Evolutionary conservation across 148 eudicot genomes (phyloP).

Genomic region (Rhododendron williamsianum): DNA sequence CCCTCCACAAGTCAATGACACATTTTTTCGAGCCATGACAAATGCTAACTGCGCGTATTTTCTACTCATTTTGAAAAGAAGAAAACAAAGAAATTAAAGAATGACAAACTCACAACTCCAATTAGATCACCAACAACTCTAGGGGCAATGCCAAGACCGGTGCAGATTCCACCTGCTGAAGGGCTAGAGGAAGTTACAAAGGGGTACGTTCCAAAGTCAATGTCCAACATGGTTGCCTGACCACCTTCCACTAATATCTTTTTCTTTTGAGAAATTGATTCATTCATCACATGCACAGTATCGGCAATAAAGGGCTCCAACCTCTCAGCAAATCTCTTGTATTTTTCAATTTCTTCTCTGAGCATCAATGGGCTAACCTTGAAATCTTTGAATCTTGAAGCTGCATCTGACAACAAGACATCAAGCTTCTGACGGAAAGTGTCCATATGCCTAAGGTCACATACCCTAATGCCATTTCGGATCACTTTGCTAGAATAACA

Average conservation of each 20-base stretch:
- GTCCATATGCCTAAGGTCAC: constrained; percentile 95
- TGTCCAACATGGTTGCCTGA: constrained; percentile 96
- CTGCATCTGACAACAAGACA: constrained; percentile 71
- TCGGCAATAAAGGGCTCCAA: constrained; percentile 87
- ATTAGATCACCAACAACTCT: constrained; percentile 84
- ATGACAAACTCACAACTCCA: constrained; percentile 70
- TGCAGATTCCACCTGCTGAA: constrained; percentile 97
- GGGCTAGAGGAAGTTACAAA: constrained; percentile 97
- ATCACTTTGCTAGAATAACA: constrained; percentile 81
- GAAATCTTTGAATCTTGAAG: constrained; percentile 71
- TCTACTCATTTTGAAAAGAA: not conserved
- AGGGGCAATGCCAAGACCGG: constrained; percentile 97
- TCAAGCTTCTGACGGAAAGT: constrained; percentile 86
- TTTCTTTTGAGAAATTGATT: constrained; percentile 58
- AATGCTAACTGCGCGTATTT: not conserved
- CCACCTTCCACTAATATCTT: constrained; percentile 96
- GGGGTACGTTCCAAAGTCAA: constrained; percentile 98
- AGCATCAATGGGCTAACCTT: constrained; percentile 57
- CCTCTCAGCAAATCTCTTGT: constrained; percentile 89
- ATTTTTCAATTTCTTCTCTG: constrained; percentile 71
- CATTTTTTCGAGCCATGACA: not conserved
- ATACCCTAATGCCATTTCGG: constrained; percentile 82
- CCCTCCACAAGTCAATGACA: not conserved
- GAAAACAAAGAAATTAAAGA: not conserved
- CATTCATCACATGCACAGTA: constrained; percentile 75